Conservation (phyloP, 306 rosid genomes). For the Cyclanthera cordifolia region DNA sequence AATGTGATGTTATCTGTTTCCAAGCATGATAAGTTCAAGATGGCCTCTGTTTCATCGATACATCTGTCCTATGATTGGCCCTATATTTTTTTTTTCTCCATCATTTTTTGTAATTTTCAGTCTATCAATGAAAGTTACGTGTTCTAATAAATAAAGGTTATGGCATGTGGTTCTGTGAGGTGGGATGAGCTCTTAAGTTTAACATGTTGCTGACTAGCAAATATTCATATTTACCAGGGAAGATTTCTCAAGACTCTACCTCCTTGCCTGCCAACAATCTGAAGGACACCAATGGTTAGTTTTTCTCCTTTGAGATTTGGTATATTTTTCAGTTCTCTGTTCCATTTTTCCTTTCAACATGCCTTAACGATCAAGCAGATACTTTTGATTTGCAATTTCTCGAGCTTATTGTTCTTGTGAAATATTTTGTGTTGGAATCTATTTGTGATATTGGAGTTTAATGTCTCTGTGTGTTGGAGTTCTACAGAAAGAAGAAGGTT, state of each 20-base stretch:
- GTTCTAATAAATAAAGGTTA: too few relatives aligned
- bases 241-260: conserved; percentile 23
- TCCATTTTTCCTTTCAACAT: background rate
- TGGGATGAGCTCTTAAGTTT: background rate
- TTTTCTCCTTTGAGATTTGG: background rate
- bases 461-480: background rate
- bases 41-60: too few relatives aligned
- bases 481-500: background rate
- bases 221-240: conserved; percentile 27
- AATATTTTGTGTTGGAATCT: conserved; percentile 9
- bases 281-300: conserved; percentile 23
- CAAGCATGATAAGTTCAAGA: background rate
- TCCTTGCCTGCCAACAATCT: conserved; percentile 23
- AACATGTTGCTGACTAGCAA: conserved; percentile 9
- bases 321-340: conserved; percentile 3
- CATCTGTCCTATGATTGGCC: too few relatives aligned
- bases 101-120: too few relatives aligned
- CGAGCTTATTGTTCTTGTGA: background rate
- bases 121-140: too few relatives aligned
- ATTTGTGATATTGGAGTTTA: background rate
- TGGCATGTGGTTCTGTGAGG: background rate
- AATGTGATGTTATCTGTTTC: background rate
- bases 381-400: background rate
- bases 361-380: background rate
- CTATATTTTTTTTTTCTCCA: too few relatives aligned